phyloP scores from a whole-genome alignment of 2,329 filamentous ascomycete genomes.

The Fusarium haematococcum region DNA sequence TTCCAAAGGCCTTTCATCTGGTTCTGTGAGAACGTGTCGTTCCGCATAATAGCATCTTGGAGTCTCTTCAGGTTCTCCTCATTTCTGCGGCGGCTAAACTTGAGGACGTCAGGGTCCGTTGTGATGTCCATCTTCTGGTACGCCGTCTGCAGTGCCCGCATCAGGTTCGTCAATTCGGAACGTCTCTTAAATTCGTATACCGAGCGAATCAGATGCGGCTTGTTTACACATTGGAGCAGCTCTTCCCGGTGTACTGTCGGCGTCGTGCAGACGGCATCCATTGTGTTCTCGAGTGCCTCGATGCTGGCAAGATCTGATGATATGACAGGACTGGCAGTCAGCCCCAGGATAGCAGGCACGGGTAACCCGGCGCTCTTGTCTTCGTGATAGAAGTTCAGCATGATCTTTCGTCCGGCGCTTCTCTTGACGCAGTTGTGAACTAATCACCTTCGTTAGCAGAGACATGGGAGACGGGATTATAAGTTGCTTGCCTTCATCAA shows the following conservation, averaged over 20 bases:
- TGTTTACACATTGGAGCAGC: slow-evolving; percentile 74
- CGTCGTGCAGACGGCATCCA: slow-evolving; percentile 76
- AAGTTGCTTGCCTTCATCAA: slow-evolving; percentile 78
- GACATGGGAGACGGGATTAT: background rate
- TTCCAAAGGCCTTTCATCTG: slow-evolving; percentile 68
- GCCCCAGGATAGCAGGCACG: slow-evolving; percentile 77
- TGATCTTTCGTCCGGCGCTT: slow-evolving; percentile 76
- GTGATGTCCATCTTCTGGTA: slow-evolving; percentile 63
- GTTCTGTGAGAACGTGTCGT: slow-evolving; percentile 63
- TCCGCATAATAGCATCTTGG: slow-evolving; percentile 52
- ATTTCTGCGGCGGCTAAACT: slow-evolving; percentile 56
- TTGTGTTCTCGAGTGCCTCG: slow-evolving; percentile 72
- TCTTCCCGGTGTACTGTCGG: slow-evolving; percentile 78
- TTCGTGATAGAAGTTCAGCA: slow-evolving; percentile 77
- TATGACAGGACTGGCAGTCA: slow-evolving; percentile 84
- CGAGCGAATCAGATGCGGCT: slow-evolving; percentile 64
- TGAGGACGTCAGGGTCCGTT: slow-evolving; percentile 70
- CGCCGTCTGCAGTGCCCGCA: slow-evolving; percentile 58
- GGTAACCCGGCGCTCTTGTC: slow-evolving; percentile 50
- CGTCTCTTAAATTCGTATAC: slow-evolving; percentile 44
- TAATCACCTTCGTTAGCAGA: slow-evolving; percentile 47
- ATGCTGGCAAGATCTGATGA: slow-evolving; percentile 67
- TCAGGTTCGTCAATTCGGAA: slow-evolving; percentile 47
- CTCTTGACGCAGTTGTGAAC: slow-evolving; percentile 80
- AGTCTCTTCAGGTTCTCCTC: slow-evolving; percentile 56